phyloP scores from a whole-genome alignment of 1,284 basidiomycete genomes.

The Coriolopsis trogii region DNA sequence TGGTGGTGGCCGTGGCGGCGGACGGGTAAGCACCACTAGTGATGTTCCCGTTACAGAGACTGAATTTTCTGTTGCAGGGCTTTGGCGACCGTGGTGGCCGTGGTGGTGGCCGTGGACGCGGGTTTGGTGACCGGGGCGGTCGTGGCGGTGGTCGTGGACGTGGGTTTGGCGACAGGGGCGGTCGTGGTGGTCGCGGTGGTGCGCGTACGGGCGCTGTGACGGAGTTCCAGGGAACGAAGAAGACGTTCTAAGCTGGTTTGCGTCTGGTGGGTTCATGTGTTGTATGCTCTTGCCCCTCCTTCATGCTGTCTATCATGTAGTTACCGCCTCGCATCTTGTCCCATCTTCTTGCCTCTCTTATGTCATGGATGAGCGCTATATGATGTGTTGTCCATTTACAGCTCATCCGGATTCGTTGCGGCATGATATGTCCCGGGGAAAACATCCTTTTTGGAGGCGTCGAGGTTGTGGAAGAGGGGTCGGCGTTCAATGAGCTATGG shows the following conservation, averaged over 20 bases:
- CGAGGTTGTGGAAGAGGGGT: too few relatives aligned
- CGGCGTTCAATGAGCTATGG: too few relatives aligned
- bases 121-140: conserved; percentile 25
- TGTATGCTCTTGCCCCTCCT: conserved; percentile 13
- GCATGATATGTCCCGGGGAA: too few relatives aligned
- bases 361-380: too few relatives aligned
- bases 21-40: background rate
- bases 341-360: too few relatives aligned
- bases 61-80: conserved; percentile 20
- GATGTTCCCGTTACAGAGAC: background rate
- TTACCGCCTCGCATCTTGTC: too few relatives aligned
- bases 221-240: conserved; percentile 80
- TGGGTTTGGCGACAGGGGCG: conserved; percentile 42
- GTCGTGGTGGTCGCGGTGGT: conserved; percentile 42
- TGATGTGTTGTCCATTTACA: too few relatives aligned
- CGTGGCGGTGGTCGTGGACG: conserved; percentile 37
- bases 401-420: too few relatives aligned
- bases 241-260: conserved; percentile 54
- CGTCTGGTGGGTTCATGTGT: conserved; percentile 1
- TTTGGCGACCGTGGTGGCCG: conserved; percentile 47
- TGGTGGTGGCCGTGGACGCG: conserved; percentile 47
- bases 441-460: too few relatives aligned
- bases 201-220: conserved; percentile 77
- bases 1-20: conserved; percentile 41
- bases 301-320: conserved; percentile 20